A percentile compares a stretch with the other conserved stretches of the same genome.
Conservation (phyloP, 1,284 basidiomycete species). For the Sanghuangporus sanghuang region DNA sequence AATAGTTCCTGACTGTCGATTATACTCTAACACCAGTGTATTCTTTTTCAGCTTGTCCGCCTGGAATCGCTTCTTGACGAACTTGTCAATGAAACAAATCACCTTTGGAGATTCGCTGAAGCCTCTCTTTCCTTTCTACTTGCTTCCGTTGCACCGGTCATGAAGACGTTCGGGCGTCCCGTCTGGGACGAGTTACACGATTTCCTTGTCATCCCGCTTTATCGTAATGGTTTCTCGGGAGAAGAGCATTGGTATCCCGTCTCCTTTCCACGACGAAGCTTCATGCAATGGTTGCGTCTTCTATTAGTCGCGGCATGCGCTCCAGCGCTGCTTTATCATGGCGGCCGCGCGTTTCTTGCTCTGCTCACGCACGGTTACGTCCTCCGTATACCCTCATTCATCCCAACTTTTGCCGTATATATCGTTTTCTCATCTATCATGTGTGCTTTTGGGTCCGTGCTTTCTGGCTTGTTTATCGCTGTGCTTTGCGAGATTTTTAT, state of each 20-base stretch:
- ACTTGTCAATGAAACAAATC: constrained; percentile 13
- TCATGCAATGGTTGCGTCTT: constrained; percentile 62
- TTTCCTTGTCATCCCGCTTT: constrained; percentile 73
- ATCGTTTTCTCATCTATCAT: constrained; percentile 12
- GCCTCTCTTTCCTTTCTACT: constrained; percentile 66
- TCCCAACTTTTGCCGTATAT: constrained; percentile 13
- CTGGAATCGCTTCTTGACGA: constrained; percentile 15
- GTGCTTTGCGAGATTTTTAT: constrained; percentile 17
- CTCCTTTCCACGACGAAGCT: constrained; percentile 54
- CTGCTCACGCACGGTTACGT: constrained; percentile 23
- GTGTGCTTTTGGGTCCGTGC: constrained; percentile 7
- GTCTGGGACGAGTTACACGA: constrained; percentile 72
- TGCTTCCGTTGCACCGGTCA: constrained; percentile 69
- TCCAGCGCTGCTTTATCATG: constrained; percentile 49
- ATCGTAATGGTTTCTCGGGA: constrained; percentile 76
- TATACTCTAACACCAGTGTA: not conserved
- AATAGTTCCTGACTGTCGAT: constrained; percentile 9
- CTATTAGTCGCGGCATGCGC: constrained; percentile 40
- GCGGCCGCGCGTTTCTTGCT: constrained; percentile 46
- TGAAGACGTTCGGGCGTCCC: constrained; percentile 71
- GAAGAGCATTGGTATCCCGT: constrained; percentile 64
- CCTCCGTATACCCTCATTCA: constrained; percentile 12
- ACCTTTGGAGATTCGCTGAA: constrained; percentile 43
- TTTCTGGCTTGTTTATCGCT: constrained; percentile 12
- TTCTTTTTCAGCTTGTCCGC: not conserved